A percentile compares a stretch with the other conserved stretches of the same genome.
phyloP scores from a whole-genome alignment of 2,329 filamentous ascomycete species.

The Beauveria bassiana region DNA sequence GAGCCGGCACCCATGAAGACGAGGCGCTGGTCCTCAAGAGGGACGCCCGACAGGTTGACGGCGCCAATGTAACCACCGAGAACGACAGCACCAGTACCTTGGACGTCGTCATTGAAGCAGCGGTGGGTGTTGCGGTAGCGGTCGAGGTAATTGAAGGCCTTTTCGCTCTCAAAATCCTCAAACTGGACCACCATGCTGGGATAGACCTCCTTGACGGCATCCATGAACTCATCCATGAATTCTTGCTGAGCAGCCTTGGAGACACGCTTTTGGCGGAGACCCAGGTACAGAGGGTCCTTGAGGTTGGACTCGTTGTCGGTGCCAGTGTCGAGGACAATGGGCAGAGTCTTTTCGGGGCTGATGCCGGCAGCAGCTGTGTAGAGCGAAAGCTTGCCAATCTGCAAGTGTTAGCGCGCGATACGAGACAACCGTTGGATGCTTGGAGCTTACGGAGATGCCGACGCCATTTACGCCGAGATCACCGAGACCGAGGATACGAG shows the following conservation, averaged over 20 bases:
- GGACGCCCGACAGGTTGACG: slow-evolving; percentile 78
- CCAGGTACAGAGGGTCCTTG: slow-evolving; percentile 74
- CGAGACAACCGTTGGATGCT: neutral
- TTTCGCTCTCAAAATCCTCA: slow-evolving; percentile 90
- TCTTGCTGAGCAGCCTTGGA: slow-evolving; percentile 71
- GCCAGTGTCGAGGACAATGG: slow-evolving; percentile 60
- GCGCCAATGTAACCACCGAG: slow-evolving; percentile 69
- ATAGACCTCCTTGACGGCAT: slow-evolving; percentile 68
- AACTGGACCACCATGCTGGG: slow-evolving; percentile 75
- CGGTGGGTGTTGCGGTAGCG: slow-evolving; percentile 83
- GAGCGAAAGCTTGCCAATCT: slow-evolving; percentile 87
- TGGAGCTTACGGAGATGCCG: slow-evolving; percentile 74
- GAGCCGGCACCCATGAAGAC: slow-evolving; percentile 96
- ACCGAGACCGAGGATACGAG: slow-evolving; percentile 83
- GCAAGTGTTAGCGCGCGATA: slow-evolving; percentile 18
- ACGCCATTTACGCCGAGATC: slow-evolving; percentile 96
- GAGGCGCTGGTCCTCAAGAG: slow-evolving; percentile 81
- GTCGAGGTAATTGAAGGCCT: slow-evolving; percentile 86
- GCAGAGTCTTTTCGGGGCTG: slow-evolving; percentile 74
- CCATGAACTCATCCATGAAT: slow-evolving; percentile 98
- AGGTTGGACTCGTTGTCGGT: slow-evolving; percentile 61
- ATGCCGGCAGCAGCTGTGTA: slow-evolving; percentile 96
- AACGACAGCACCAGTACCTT: slow-evolving; percentile 93
- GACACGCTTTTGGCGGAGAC: slow-evolving; percentile 76
- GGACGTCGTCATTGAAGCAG: slow-evolving; percentile 98